Evolutionary conservation across 176 grass and related monocot genomes (phyloP), one percentile per base, ranked within the genome.

Genomic region (Pontederia crassipes): DNA sequence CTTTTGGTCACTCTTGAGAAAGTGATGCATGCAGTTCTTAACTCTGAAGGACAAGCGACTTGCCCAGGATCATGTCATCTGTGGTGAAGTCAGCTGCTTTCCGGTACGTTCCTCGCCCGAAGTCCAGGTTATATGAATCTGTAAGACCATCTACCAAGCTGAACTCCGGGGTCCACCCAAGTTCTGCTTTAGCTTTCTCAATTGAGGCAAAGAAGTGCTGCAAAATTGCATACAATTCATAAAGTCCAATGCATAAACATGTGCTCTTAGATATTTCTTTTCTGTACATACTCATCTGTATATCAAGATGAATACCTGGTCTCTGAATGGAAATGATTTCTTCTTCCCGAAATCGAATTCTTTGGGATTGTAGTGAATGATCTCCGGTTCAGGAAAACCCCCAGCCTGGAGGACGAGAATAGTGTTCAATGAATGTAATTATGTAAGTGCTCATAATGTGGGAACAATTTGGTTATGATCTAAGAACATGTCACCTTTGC

Each of bases 271-370:
- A 65, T 40, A n/a, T 14, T 24, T 65, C 10, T 40, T 2, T 35
- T 4, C 3, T 15, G 12, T 46, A 65, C 29, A 40, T 46, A 40
- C 20, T 24, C 20, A 24, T 24, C 20, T 65, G 16, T 40, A 17
- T 65, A 29, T 40, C 32, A 4, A 40, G 32, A 40, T 40, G 4
- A 40, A 40, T 40, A 96, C 91, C 86, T 96, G 84, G 71, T 97
- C 93, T 47, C 93, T 80, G 74, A 97, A 91, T 8, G 93, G 93
- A 72, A 97, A 97, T 11, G 87, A 70, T 79, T 97, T 97, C 73
- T 91, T 91, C 76, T 97, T 91, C 28, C 93, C 93, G 10, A 97
- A 88, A 73, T 97, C 87, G 53, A 88, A 97, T 74, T 97, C 93
- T 62, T 97, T 97, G 10, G 93, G 76, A 58, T 88, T 92, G 49